Base-by-base conservation (phyloP, 192 early-diverging fungal genomes). In the Paraglomus occultum region DNA sequence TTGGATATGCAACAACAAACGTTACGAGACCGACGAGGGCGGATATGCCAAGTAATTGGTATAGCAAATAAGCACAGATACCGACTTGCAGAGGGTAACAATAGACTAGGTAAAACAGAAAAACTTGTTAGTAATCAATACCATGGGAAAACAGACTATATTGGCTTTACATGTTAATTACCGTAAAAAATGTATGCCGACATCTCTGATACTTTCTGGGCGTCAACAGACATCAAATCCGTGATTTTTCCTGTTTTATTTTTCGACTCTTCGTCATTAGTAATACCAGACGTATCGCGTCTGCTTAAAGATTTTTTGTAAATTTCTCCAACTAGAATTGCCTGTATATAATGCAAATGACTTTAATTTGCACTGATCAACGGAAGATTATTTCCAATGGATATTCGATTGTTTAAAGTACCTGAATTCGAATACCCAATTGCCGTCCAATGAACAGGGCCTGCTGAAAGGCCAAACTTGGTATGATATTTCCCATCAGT, bases 21-120 rank as follows among this genome's bases (percentile, higher is more conserved):
- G 88, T 78, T 0, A 77, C 72, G 9, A 96, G 80, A 10, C 94
- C 95, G 48, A 89, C 86, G n/a, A 96, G 57, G 17, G 93, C 93
- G 8, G 94, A 83, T 15, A 83, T 77, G 17, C 96, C 96, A 54
- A 98, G 79, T 42, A 98, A 77, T 52, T 72, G 74, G 69, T 93
- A 88, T 52, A 98, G 78, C 66, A 83, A 85, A 72, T 78, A 75
- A 8, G 91, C 74, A n/a, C 87, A 89, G 14, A 94, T 74, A 17
- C 85, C 38, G 48, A 92, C 81, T 54, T 86, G 83, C 18, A 91
- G 72, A 6, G 91, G 91, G 54, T 80, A 81, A n/a, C 75, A 78
- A 64, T 89, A 89, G 11, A 91, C 70, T 18, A 70, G 85, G 80
- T 31, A 89, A 62, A 67, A 60, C 72, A 45, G 58, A 67, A 64